phyloP scores from a whole-genome alignment of 2,329 filamentous ascomycete species.

The Epichloe uncinata region DNA sequence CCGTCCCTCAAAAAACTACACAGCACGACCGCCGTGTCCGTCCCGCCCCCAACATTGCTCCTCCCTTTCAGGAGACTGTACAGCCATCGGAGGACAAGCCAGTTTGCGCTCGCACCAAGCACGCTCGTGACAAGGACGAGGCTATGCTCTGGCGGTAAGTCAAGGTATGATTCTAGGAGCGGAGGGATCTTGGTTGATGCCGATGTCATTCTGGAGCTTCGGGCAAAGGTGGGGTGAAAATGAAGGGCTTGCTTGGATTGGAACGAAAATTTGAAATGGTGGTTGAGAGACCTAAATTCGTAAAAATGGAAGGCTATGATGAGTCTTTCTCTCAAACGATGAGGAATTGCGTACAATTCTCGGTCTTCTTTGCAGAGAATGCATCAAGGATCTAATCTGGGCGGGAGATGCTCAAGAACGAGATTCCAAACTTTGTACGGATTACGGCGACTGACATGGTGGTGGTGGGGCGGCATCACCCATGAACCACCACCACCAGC shows the following conservation, averaged over 20 bases:
- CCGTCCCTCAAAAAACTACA: slow-evolving; percentile 73
- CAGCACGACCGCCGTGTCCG: slow-evolving; percentile 46
- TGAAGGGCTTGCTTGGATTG: no score
- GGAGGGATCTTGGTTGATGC: slow-evolving; percentile 31
- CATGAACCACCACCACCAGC: no score
- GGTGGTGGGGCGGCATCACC: no score
- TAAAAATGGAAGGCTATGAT: no score
- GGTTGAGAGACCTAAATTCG: no score
- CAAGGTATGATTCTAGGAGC: slow-evolving; percentile 50
- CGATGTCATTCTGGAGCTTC: slow-evolving; percentile 25
- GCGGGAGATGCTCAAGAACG: not conserved
- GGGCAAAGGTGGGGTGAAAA: no score
- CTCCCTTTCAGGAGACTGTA: slow-evolving; percentile 27
- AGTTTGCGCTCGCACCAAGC: slow-evolving; percentile 50
- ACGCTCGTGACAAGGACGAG: slow-evolving; percentile 57
- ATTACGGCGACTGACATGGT: no score
- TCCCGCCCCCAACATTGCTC: slow-evolving; percentile 7
- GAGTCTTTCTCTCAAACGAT: no score
- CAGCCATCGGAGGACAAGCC: slow-evolving; percentile 47
- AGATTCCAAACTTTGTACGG: no score
- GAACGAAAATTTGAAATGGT: no score
- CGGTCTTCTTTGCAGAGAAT: no score
- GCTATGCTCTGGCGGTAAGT: slow-evolving; percentile 41
- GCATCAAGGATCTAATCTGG: not conserved
- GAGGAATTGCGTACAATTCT: no score